Conservation (phyloP, 1,284 basidiomycete genomes). For the Heterobasidion occidentale region DNA sequence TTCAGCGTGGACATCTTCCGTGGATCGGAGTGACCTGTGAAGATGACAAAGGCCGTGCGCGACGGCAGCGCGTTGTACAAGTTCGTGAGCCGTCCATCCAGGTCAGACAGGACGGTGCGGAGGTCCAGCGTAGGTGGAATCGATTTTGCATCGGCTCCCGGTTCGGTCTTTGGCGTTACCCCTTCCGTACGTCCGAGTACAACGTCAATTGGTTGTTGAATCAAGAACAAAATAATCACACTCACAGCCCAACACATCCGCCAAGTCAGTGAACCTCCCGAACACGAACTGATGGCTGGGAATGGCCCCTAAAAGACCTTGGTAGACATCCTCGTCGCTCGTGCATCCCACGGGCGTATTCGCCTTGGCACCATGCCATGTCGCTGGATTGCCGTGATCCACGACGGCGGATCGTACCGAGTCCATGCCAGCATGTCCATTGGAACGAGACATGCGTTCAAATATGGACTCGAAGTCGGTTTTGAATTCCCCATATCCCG, state of each 20-base stretch:
- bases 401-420: conserved; percentile 62
- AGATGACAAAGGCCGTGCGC: conserved; percentile 74
- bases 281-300: conserved; percentile 73
- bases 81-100: conserved; percentile 54
- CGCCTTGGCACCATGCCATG: conserved; percentile 80
- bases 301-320: conserved; percentile 53
- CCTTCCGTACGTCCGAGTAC: conserved; percentile 27
- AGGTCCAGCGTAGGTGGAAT: conserved; percentile 17
- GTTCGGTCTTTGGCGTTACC: conserved; percentile 44
- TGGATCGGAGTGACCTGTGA: conserved; percentile 85
- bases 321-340: conserved; percentile 68
- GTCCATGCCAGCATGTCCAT: conserved; percentile 29
- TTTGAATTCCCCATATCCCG: conserved; percentile 81
- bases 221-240: conserved; percentile 9
- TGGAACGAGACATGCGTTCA: conserved; percentile 63
- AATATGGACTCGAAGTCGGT: conserved; percentile 82
- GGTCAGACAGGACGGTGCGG: conserved; percentile 24
- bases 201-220: neutral
- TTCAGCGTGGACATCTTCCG: conserved; percentile 67
- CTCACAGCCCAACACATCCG: conserved; percentile 74
- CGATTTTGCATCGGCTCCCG: conserved; percentile 20
- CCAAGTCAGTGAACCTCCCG: conserved; percentile 73
- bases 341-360: conserved; percentile 66
- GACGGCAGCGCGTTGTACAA: conserved; percentile 67
- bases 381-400: conserved; percentile 76